Conservation (phyloP, 257 asterid species). For the Solanum peruvianum region DNA sequence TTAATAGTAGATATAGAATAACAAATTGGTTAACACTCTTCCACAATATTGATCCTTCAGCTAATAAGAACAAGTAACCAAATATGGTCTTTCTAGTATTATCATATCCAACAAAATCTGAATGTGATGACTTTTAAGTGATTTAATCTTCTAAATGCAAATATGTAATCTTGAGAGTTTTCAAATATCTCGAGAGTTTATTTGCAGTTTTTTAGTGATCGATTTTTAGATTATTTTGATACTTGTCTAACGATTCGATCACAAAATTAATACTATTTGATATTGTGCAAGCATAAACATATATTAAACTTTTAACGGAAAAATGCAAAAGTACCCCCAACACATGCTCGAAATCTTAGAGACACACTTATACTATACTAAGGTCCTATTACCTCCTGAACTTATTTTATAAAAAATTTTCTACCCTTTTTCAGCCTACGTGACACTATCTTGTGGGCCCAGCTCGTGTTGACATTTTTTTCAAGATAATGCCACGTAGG, state of each 20-base stretch:
- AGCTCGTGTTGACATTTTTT: no score
- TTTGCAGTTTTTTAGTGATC: not conserved
- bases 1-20: not conserved
- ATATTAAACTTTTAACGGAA: no score
- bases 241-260: not conserved
- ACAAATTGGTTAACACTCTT: not conserved
- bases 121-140: not conserved
- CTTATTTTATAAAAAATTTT: no score
- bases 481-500: no score
- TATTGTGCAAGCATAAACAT: not conserved
- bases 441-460: no score
- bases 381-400: no score
- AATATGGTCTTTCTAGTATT: not conserved
- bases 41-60: not conserved
- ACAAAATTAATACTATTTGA: not conserved
- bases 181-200: not conserved
- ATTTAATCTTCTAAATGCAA: no score
- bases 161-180: not conserved
- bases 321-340: no score
- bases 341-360: no score
- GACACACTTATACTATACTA: no score
- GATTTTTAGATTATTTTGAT: no score
- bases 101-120: not conserved
- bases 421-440: accelerated
- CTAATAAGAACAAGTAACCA: not conserved